Evolutionary conservation across 192 early-diverging fungal genomes (phyloP).

Genomic region (Coemansia sp.): DNA sequence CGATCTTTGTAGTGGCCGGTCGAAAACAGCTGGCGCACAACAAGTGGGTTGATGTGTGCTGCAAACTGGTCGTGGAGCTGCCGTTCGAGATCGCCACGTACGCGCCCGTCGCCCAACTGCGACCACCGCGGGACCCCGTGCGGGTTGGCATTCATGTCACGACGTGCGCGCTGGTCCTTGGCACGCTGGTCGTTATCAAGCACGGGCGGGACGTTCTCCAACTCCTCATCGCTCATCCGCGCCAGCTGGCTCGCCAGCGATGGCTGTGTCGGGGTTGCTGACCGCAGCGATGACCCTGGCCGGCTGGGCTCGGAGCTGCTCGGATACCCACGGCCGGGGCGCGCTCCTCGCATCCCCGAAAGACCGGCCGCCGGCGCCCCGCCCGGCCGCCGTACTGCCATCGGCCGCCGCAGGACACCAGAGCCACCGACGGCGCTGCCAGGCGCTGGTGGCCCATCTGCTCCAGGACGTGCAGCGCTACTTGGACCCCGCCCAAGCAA

Average conservation of each 20-base stretch:
- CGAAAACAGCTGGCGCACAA: slow-evolving; percentile 64
- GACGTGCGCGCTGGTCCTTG: slow-evolving; percentile 64
- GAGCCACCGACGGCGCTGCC: slow-evolving; percentile 2
- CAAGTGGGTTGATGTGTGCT: slow-evolving; percentile 52
- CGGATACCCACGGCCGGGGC: too few relatives aligned
- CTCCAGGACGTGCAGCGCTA: neutral
- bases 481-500: slow-evolving; percentile 25
- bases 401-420: slow-evolving; percentile 41
- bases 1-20: slow-evolving; percentile 84
- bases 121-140: slow-evolving; percentile 57
- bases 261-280: slow-evolving; percentile 4
- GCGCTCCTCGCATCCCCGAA: too few relatives aligned
- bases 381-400: slow-evolving; percentile 35
- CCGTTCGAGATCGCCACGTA: slow-evolving; percentile 28
- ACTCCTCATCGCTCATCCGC: slow-evolving; percentile 43
- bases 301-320: slow-evolving; percentile 12
- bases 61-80: slow-evolving; percentile 60
- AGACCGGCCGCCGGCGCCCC: slow-evolving; percentile 3
- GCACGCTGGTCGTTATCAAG: slow-evolving; percentile 57
- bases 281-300: slow-evolving; percentile 22
- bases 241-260: slow-evolving; percentile 22
- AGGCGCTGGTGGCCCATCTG: neutral
- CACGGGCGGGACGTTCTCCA: slow-evolving; percentile 51
- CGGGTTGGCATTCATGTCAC: slow-evolving; percentile 62
- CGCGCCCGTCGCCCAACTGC: slow-evolving; percentile 29